These are phyloP conservation scores for Citrullus amarus DNA, from an alignment of 306 rosid species.

Conservation along the genomic window DNA sequence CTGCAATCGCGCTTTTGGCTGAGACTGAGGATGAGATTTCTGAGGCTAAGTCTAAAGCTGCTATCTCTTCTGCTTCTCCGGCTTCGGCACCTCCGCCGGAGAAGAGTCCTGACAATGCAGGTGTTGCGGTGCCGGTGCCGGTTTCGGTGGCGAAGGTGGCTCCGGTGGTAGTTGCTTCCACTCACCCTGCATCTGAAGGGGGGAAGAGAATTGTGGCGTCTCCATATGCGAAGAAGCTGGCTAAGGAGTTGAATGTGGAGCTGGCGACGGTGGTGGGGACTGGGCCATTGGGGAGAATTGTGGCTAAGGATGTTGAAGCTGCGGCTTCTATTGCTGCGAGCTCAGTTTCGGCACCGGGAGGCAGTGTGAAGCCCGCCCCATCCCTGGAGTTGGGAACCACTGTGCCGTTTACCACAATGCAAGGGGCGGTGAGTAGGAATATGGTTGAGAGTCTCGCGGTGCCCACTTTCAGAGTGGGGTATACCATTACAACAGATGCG, in stretches of 20 bases:
- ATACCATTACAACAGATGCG: constrained; percentile 68
- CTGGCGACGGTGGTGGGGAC: constrained; percentile 49
- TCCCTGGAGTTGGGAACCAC: constrained; percentile 62
- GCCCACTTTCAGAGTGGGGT: constrained; percentile 91
- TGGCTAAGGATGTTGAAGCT: constrained; percentile 86
- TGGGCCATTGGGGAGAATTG: constrained; percentile 85
- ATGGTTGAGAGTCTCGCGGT: constrained; percentile 78
- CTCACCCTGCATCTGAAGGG: constrained; percentile 85
- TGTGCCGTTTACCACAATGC: constrained; percentile 98
- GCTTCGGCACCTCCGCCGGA: constrained; percentile 12
- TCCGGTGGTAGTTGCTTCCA: constrained; percentile 22
- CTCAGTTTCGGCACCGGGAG: background rate
- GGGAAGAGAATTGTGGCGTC: constrained; percentile 90
- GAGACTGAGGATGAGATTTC: constrained; percentile 73
- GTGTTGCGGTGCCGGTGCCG: background rate
- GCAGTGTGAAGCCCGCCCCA: background rate
- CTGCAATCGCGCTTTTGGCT: constrained; percentile 81
- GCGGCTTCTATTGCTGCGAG: constrained; percentile 17
- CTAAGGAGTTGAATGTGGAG: constrained; percentile 75
- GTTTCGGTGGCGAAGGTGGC: constrained; percentile 10
- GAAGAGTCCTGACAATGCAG: constrained; percentile 21
- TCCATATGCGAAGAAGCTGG: constrained; percentile 90
- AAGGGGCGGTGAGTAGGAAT: constrained; percentile 85
- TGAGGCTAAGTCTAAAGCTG: constrained; percentile 62
- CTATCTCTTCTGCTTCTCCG: constrained; percentile 23